A percentile compares a stretch with the other conserved stretches of the same genome.
Conservation (phyloP, 2,329 filamentous ascomycete species). For the Aspergillus sojae region DNA sequence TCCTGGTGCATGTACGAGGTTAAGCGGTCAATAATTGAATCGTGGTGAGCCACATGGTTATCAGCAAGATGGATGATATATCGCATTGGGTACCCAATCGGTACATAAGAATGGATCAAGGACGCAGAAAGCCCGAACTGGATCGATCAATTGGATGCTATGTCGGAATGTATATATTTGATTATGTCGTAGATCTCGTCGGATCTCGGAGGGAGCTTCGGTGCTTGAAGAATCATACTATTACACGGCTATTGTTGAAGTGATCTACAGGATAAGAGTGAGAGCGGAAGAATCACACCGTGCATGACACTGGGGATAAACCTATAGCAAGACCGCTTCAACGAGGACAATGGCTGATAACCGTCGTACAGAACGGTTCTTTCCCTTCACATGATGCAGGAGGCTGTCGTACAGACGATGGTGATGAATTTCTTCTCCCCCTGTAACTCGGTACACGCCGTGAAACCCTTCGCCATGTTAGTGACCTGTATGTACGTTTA, state of each 20-base stretch:
- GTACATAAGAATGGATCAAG: background rate
- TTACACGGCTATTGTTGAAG: background rate
- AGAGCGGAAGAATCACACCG: background rate
- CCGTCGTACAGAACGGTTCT: background rate
- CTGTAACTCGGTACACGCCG: background rate
- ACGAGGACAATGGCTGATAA: background rate
- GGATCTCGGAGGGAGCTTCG: background rate
- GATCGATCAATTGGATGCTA: background rate
- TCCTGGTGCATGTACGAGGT: slow-evolving; percentile 4
- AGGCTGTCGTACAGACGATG: background rate
- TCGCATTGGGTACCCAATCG: background rate
- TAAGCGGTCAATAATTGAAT: slow-evolving; percentile 13
- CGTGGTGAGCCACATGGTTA: slow-evolving; percentile 14
- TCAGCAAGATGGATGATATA: slow-evolving; percentile 4
- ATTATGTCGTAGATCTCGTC: background rate
- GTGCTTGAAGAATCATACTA: too few species aligned
- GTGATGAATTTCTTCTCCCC: background rate
- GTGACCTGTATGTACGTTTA: background rate
- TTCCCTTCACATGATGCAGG: slow-evolving; percentile 1
- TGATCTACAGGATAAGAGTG: background rate
- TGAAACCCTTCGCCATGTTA: background rate
- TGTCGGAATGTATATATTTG: background rate
- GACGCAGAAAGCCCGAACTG: background rate
- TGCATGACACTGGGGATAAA: background rate
- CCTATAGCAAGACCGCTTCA: background rate